Base-by-base conservation (phyloP, 257 asterid genomes). In the Gardenia jasminoides region DNA sequence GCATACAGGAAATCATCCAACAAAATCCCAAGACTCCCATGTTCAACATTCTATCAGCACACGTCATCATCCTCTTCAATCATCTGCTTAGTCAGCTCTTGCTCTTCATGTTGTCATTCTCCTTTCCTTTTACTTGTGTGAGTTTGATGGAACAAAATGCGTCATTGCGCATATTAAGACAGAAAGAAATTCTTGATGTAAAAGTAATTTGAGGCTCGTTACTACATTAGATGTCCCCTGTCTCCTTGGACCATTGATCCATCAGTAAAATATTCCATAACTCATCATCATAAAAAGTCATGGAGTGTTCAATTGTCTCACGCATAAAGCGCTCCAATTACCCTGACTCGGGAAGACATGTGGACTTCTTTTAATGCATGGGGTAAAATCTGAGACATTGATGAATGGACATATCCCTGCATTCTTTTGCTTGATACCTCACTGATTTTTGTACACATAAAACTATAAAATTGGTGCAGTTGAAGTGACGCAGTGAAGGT, bases 31-130 rank as follows among this genome's bases (percentile, higher is more conserved):
- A 78, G 61, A 56, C 36, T 74, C 41, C 67, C 80, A 17, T 44
- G 48, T 70, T 82, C 58, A 26, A 17, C 52, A 16, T 28, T 52
- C 26, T 31, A 79, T 88, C 76, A 91, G 84, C 90, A 94, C 30
- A 90, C 97, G 2, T 94, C 98, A 22, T 91, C 98, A 62, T 94
- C 98, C 83, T 92, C 98, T 86, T 94, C 98, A 19, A 96, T 98
- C 67, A 91, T 92, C 82, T 92, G 97, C 81, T 92, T 92, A 12
- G 98, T 98, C 79, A 94, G 96, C 76, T 94, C 97, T 84, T 94
- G 98, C 85, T 94, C 98, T 79, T 89, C 97, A 72, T 89, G 97
- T 46, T 89, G 96, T 76, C 97, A 88, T 87, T 92, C 96, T 90
- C 77, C 97, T 91, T 90, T 94, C 92, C 92, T 92, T 93, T 79